A percentile compares a stretch with the other conserved stretches of the same genome.
These are phyloP conservation scores for Chimonanthus praecox DNA, from an alignment of 164 flowering plant species.

Conservation along the genomic window DNA sequence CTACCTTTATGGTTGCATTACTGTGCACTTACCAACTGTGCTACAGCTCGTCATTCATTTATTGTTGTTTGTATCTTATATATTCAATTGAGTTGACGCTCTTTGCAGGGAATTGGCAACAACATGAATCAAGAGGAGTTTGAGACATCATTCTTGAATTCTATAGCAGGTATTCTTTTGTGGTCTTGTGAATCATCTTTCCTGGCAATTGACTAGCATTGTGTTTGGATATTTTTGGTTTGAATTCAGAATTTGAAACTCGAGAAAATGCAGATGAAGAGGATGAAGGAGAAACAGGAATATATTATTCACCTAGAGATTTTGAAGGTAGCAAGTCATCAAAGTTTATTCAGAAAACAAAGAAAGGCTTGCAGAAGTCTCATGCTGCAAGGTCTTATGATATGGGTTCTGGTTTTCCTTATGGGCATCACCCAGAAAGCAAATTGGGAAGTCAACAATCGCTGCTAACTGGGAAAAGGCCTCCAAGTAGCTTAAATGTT, in stretches of 20 bases:
- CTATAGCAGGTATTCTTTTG: slow-evolving; percentile 49
- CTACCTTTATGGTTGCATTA: background rate
- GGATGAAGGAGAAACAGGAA: slow-evolving; percentile 73
- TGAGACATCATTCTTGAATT: slow-evolving; percentile 57
- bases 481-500: slow-evolving; percentile 50
- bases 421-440: slow-evolving; percentile 39
- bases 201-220: background rate
- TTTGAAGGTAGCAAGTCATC: slow-evolving; percentile 51
- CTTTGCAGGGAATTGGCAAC: slow-evolving; percentile 56
- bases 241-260: slow-evolving; percentile 40
- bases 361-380: slow-evolving; percentile 40
- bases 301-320: slow-evolving; percentile 48
- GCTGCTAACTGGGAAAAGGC: slow-evolving; percentile 52
- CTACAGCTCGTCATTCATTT: background rate
- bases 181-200: background rate
- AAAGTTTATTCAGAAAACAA: slow-evolving; percentile 49
- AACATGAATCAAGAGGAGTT: slow-evolving; percentile 57
- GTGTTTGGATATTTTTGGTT: slow-evolving; percentile 12
- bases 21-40: background rate
- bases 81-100: slow-evolving; percentile 1
- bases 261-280: slow-evolving; percentile 57
- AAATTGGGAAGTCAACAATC: slow-evolving; percentile 41
- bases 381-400: slow-evolving; percentile 48
- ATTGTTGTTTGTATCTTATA: background rate
- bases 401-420: slow-evolving; percentile 40